Conservation (phyloP, 169 alveolate genomes). For the Plasmodium coatneyi region DNA sequence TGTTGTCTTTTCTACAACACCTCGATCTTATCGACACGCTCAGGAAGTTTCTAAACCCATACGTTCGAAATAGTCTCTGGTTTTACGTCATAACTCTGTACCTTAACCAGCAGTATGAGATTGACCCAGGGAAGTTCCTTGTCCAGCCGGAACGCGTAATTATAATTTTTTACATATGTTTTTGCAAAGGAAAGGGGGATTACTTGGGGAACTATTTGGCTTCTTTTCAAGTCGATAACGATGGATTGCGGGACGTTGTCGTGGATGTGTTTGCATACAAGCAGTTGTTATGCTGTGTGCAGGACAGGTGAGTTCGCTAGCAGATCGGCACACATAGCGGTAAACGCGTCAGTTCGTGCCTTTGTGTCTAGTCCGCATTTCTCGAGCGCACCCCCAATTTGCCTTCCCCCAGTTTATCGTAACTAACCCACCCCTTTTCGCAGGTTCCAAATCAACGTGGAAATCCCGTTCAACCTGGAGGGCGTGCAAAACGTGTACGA, state of each 20-base stretch:
- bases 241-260: background rate
- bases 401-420: background rate
- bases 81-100: slow-evolving; percentile 39
- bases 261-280: slow-evolving; percentile 38
- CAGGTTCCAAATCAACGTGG: slow-evolving; percentile 50
- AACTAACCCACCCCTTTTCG: background rate
- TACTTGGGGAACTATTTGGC: slow-evolving; percentile 28
- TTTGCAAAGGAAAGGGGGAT: slow-evolving; percentile 5
- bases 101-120: slow-evolving; percentile 14
- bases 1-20: slow-evolving; percentile 15
- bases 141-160: slow-evolving; percentile 43
- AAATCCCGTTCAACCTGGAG: slow-evolving; percentile 14
- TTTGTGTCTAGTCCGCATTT: background rate
- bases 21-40: slow-evolving; percentile 16
- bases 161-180: slow-evolving; percentile 54
- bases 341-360: background rate
- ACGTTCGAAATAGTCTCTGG: slow-evolving; percentile 58
- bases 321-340: background rate
- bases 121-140: background rate
- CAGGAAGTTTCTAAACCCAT: slow-evolving; percentile 30
- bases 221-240: slow-evolving; percentile 15
- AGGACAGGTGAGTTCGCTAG: background rate
- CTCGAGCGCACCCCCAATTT: background rate
- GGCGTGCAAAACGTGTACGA: slow-evolving; percentile 10
- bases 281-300: slow-evolving; percentile 22